phyloP scores from a whole-genome alignment of 805 yeast genomes.

The Candida nonsorbophila region DNA sequence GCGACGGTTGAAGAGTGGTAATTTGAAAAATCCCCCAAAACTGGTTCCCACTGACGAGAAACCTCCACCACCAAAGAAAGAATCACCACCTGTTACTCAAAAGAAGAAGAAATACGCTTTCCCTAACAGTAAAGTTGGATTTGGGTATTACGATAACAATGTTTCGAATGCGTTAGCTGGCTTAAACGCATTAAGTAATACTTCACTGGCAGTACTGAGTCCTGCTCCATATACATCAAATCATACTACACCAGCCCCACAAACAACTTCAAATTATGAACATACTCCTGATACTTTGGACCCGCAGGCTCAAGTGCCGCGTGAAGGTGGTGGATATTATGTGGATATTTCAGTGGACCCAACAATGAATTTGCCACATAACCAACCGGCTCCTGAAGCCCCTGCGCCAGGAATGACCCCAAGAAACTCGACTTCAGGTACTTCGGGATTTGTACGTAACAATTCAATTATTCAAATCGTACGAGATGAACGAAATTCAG shows the following conservation, averaged over 20 bases:
- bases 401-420: slow-evolving; percentile 19
- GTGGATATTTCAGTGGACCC: slow-evolving; percentile 41
- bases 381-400: slow-evolving; percentile 25
- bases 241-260: slow-evolving; percentile 11
- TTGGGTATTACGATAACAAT: slow-evolving; percentile 36
- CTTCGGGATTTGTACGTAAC: slow-evolving; percentile 18
- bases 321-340: slow-evolving; percentile 37
- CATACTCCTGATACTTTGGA: slow-evolving; percentile 18
- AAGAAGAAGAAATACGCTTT: slow-evolving; percentile 12
- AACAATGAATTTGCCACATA: slow-evolving; percentile 41
- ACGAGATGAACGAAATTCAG: slow-evolving; percentile 31
- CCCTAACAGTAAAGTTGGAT: slow-evolving; percentile 13
- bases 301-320: slow-evolving; percentile 23
- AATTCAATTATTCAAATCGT: slow-evolving; percentile 38
- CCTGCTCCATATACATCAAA: slow-evolving; percentile 18
- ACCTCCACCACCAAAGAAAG: background rate
- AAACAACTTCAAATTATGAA: slow-evolving; percentile 11
- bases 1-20: slow-evolving; percentile 41
- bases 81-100: slow-evolving; percentile 2
- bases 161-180: slow-evolving; percentile 41
- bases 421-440: slow-evolving; percentile 21
- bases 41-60: slow-evolving; percentile 20
- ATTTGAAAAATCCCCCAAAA: slow-evolving; percentile 40
- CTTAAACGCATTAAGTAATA: slow-evolving; percentile 34
- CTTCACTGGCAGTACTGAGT: slow-evolving; percentile 19